Evolutionary conservation across 371 early-diverging fungal genomes (phyloP), one percentile per base, ranked within the genome.

Genomic region (Racocetra persica): DNA sequence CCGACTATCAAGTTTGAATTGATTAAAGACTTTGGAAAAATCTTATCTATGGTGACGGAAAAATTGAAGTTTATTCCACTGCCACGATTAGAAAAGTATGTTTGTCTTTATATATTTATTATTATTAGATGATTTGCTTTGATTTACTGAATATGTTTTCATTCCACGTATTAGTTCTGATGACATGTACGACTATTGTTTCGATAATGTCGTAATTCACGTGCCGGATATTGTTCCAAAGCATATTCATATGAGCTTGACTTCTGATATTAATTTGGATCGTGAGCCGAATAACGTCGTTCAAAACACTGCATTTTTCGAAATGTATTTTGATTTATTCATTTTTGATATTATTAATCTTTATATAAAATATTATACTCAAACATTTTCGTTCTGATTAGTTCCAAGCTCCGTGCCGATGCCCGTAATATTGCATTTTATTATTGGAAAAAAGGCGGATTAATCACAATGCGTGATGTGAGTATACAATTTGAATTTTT

Each of bases 1-100:
- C 86, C 86, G 2, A 83, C 86, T 18, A 72, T 88, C 82, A 88
- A 88, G 82, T 86, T 82, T 59, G 86, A 85, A 32, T 80, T 88
- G 2, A 51, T 87, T 22, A 82, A 83, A 79, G 89, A 88, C 73
- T 81, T 88, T 57, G 77, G 82, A 32, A 85, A 83, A 63, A 59
- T 83, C 51, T 55, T 88, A 16, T 86, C 86, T 1, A 67, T 80
- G 55, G 69, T 88, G 69, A 85, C 85, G 54, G 81, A 83, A 32
- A 85, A 82, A 81, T 75, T 88, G 6, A 84, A 85, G 24, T 84
- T 84, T 79, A 55, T 88, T 32, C 76, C 84, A n/a, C 57, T 85
- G 16, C 85, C 84, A 10, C 59, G 80, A 52, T 80, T 84, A 13
- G 83, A 83, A 51, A 67, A 83, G 83, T 83, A 76, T 51, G 81